Base-by-base conservation (phyloP, 2,329 filamentous ascomycete species). In the Cyanodermella asteris region DNA sequence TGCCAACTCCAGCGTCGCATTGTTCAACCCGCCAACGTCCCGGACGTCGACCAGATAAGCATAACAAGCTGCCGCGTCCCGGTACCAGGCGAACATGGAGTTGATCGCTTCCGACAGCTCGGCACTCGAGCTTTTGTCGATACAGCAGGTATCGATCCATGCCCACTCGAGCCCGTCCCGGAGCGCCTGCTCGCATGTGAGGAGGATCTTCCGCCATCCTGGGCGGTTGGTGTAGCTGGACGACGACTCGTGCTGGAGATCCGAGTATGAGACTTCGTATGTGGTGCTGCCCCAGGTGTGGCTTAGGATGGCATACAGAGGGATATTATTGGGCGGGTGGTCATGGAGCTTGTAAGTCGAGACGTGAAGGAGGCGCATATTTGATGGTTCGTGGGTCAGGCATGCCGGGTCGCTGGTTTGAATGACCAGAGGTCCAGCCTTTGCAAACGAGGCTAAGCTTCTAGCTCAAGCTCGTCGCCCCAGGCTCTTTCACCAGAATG, bases 131-230 rank as follows among this genome's bases (percentile, higher is more conserved):
- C n/a, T 24, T 20, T 34, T 34, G n/a, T 38, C 32, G 13, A 39
- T 38, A 18, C 36, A 39, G 18, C 34, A 37, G 19, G 36, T 38
- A 23, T 37, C 37, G 6, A 39, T 25, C 37, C 36, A 39, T 5
- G 31, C 18, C 14, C 30, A 37, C 2, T 26, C n/a, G 9, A 29
- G 26, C 3, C 21, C 24, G 13, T 26, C 16, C 9, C 11, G n/a
- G 3, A 7, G 5, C 4, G 29, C 29, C 8, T 16, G 14, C 10
- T 11, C 17, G 22, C 34, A 36, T 19, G 18, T 27, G 6, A 18
- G 5, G 2, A 10, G 8, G 7, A 36, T 19, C 16, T 37, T 36
- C 4, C 8, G 13, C 13, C 24, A 33, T 1, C 31, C 34, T 15
- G n/a, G 8, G 13, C 6, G 13, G 6, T 16, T 13, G 7, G 14